Evolutionary conservation across 768 basidiomycete species (phyloP), one percentile per base, ranked within the genome.

Genomic region (Boletus rubropictus): DNA sequence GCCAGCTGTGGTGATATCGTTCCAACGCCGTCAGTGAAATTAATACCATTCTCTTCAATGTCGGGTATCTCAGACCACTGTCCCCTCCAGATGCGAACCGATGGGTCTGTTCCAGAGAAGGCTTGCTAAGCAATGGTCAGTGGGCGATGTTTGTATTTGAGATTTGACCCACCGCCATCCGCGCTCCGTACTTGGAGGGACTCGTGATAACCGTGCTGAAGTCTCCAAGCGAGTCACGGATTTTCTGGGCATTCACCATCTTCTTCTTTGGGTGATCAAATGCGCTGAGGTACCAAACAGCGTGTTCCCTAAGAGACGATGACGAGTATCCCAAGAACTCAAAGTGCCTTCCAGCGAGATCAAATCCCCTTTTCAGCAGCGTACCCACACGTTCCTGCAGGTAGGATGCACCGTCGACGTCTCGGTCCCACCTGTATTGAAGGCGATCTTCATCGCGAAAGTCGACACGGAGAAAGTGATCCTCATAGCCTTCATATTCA

Each of bases 241-340:
- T 89, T 10, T 50, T 65, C 33, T 76, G 69, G 1, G 85, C 77
- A 9, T 74, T 74, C 22, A 91, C 71, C 31, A 41, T 42, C 0
- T 74, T 75, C 27, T 68, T 69, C 8, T 60, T 60, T 4, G 67
- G 63, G 50, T 78, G 70, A 11, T 67, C 14, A 64, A 91, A 90
- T 0, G 82, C 78, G 37, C 69, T 72, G 58, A 91, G 68, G 53
- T 86, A 90, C 89, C 89, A 92, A 6, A 91, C 89, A 0, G 85
- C 77, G 57, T 92, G 89, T 48, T 85, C 78, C 21, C 82, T 78
- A 15, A 93, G 67, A 4, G 89, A 80, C 2, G 89, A 90, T 36
- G 69, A 75, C 1, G 89, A 92, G 57, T 91, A 92, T 0, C 83
- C 90, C 25, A 93, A 69, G 59, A 92, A 91, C 49, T 91, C 79